Evolutionary conservation across 805 yeast species (phyloP).

Genomic region (Schwanniomyces polymorphus): DNA sequence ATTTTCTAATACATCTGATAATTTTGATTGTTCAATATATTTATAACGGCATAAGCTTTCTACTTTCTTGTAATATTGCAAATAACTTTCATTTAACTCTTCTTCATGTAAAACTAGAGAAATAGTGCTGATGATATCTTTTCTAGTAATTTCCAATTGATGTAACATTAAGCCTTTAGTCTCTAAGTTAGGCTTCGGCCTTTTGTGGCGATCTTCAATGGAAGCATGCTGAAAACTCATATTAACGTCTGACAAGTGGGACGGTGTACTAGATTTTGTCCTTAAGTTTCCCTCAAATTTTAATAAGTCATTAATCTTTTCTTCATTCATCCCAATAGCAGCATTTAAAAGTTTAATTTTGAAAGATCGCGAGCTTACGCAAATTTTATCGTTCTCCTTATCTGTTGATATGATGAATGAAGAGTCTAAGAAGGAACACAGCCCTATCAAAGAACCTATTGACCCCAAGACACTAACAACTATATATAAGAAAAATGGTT

Average conservation of each 20-base stretch:
- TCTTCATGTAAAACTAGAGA: constrained; percentile 17
- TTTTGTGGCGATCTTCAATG: constrained; percentile 9
- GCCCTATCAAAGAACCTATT: constrained; percentile 5
- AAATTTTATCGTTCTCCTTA: background rate
- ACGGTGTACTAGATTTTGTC: constrained; percentile 2
- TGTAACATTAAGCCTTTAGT: background rate
- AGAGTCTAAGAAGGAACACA: background rate
- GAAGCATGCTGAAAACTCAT: constrained; percentile 7
- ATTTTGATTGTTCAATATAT: constrained; percentile 31
- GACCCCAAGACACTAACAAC: constrained; percentile 41
- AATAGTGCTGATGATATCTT: constrained; percentile 11
- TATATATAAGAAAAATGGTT: constrained; percentile 48
- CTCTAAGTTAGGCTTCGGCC: constrained; percentile 16
- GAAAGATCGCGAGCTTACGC: background rate
- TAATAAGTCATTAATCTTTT: background rate
- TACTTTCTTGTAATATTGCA: constrained; percentile 24
- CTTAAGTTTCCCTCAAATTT: background rate
- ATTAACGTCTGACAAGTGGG: constrained; percentile 15
- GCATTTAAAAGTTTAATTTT: background rate
- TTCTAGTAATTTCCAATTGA: constrained; percentile 10
- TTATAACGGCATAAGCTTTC: constrained; percentile 32
- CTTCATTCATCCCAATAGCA: background rate
- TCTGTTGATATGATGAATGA: background rate
- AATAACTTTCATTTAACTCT: constrained; percentile 18
- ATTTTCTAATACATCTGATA: constrained; percentile 16